Evolutionary conservation across 805 yeast species (phyloP).

Genomic region (Nakazawaea sp.): DNA sequence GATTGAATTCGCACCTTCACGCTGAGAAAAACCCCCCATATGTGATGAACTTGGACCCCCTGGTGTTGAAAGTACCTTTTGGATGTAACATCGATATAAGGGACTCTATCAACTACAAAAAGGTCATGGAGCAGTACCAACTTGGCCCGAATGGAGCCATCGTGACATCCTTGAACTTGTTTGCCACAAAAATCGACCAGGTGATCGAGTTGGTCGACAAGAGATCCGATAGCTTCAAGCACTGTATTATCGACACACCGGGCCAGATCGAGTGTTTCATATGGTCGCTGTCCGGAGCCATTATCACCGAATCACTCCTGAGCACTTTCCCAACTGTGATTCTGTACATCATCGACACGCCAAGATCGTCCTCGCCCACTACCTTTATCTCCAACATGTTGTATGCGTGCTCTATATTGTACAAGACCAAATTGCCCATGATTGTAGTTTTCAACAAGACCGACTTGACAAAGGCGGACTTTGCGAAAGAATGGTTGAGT

Average conservation of each 20-base stretch:
- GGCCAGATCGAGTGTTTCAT: slow-evolving; percentile 98
- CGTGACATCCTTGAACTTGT: slow-evolving; percentile 87
- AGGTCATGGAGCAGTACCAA: slow-evolving; percentile 93
- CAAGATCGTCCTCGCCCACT: slow-evolving; percentile 88
- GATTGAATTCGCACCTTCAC: slow-evolving; percentile 86
- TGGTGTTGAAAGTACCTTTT: slow-evolving; percentile 89
- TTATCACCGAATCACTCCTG: slow-evolving; percentile 94
- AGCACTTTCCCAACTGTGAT: slow-evolving; percentile 92
- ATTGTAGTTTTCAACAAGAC: slow-evolving; percentile 93
- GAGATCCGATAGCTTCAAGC: slow-evolving; percentile 48
- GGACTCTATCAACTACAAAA: slow-evolving; percentile 90
- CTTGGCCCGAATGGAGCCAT: slow-evolving; percentile 98
- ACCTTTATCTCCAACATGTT: slow-evolving; percentile 98
- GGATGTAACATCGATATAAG: slow-evolving; percentile 93
- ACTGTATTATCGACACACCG: slow-evolving; percentile 92
- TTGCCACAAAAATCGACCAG: slow-evolving; percentile 94
- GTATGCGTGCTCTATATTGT: slow-evolving; percentile 93
- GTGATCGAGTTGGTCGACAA: slow-evolving; percentile 82
- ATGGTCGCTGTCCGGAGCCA: slow-evolving; percentile 97
- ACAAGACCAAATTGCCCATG: slow-evolving; percentile 96
- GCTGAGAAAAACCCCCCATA: slow-evolving; percentile 71
- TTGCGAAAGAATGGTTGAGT: slow-evolving; percentile 95
- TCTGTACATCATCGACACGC: slow-evolving; percentile 95
- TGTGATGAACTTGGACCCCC: slow-evolving; percentile 93
- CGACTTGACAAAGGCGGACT: slow-evolving; percentile 77